phyloP scores from a whole-genome alignment of 306 rosid genomes.

The Malus domestica region ASM211411v1 NC_041798.1:22294001-22294500 shows the following conservation, averaged over 20 bases:
- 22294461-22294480: constrained; percentile 27
- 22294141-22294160: constrained; percentile 41
- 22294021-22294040: neutral
- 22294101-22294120: constrained; percentile 30
- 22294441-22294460: constrained; percentile 18
- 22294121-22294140: constrained; percentile 60
- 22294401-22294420: constrained; percentile 5
- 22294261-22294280: constrained; percentile 21
- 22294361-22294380: neutral
- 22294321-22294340: constrained; percentile 14
- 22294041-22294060: neutral
- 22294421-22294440: constrained; percentile 6
- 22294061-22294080: constrained; percentile 46
- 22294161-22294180: constrained; percentile 1
- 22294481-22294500: constrained; percentile 39
- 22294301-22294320: constrained; percentile 2
- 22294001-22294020: neutral
- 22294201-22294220: neutral
- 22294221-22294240: neutral
- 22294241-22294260: constrained; percentile 13
- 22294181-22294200: neutral
- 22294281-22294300: constrained; percentile 13
- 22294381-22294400: neutral
- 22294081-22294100: constrained; percentile 58
- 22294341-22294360: neutral